Evolutionary conservation across 73 alveolate genomes (phyloP).

Genomic region (Tetrahymena thermophila): DNA sequence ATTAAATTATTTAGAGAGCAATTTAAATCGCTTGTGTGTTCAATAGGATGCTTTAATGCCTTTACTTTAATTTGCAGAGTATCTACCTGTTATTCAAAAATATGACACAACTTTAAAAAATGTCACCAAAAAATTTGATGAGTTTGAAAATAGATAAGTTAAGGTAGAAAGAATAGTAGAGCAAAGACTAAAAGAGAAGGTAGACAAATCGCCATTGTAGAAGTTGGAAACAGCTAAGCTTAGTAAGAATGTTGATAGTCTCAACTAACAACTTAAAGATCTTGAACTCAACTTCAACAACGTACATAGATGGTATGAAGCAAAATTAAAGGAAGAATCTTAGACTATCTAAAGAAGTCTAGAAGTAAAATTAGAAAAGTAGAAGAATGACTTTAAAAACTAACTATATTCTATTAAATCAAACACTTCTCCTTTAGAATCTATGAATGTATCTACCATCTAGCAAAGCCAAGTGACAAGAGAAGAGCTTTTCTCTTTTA

Average conservation of each 20-base stretch:
- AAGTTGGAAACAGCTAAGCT: slow-evolving; percentile 10
- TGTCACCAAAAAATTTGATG: slow-evolving; percentile 14
- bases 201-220: not conserved
- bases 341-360: slow-evolving; percentile 7
- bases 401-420: not conserved
- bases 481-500: not conserved
- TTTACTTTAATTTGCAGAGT: slow-evolving; percentile 23
- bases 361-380: slow-evolving; percentile 11
- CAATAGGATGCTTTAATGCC: slow-evolving; percentile 40
- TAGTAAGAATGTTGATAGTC: not conserved
- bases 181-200: not conserved
- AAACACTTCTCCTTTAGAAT: not conserved
- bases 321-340: slow-evolving; percentile 36
- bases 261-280: slow-evolving; percentile 8
- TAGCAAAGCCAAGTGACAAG: not conserved
- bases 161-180: slow-evolving; percentile 8
- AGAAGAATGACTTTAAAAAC: not conserved
- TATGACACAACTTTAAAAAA: slow-evolving; percentile 10
- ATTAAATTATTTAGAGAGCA: not conserved
- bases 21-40: slow-evolving; percentile 26
- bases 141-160: slow-evolving; percentile 13
- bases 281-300: not conserved
- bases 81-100: slow-evolving; percentile 23
- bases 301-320: slow-evolving; percentile 28
- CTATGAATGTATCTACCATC: not conserved